A percentile compares a stretch with the other conserved stretches of the same genome.
Conservation (phyloP, 495 filamentous ascomycete genomes). For the Tuber melanosporum region DNA sequence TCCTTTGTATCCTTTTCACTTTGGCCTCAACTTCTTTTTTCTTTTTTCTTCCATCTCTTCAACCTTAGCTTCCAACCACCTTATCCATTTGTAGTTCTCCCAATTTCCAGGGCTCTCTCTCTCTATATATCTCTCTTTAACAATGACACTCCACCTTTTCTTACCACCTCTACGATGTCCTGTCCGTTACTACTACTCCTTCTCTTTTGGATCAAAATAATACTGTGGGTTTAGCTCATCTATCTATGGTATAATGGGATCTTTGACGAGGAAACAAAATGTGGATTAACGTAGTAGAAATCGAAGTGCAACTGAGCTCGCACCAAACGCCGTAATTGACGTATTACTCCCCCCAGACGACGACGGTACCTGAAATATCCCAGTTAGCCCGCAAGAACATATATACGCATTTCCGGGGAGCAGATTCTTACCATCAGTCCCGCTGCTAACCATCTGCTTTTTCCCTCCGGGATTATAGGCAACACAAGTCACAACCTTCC, state of each 20-base stretch:
- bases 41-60: background rate
- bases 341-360: conserved; percentile 36
- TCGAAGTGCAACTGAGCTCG: background rate
- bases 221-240: background rate
- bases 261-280: background rate
- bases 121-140: too few species aligned
- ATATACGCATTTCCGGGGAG: background rate
- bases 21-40: conserved; percentile 18
- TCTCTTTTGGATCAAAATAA: background rate
- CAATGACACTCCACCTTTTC: background rate
- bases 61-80: conserved; percentile 7
- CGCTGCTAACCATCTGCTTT: conserved; percentile 39
- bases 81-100: conserved; percentile 36
- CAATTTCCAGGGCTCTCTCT: background rate
- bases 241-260: background rate
- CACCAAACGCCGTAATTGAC: background rate
- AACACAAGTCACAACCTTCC: conserved; percentile 52
- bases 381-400: conserved; percentile 11
- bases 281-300: background rate
- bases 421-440: conserved; percentile 35
- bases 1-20: conserved; percentile 22
- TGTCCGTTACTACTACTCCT: background rate
- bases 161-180: background rate
- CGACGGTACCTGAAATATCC: conserved; percentile 24
- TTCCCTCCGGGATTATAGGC: conserved; percentile 35